A percentile compares a stretch with the other conserved stretches of the same genome.
These are phyloP conservation scores for Suhomyces sp. DNA, from an alignment of 805 yeast species.

Conservation along the genomic window DNA sequence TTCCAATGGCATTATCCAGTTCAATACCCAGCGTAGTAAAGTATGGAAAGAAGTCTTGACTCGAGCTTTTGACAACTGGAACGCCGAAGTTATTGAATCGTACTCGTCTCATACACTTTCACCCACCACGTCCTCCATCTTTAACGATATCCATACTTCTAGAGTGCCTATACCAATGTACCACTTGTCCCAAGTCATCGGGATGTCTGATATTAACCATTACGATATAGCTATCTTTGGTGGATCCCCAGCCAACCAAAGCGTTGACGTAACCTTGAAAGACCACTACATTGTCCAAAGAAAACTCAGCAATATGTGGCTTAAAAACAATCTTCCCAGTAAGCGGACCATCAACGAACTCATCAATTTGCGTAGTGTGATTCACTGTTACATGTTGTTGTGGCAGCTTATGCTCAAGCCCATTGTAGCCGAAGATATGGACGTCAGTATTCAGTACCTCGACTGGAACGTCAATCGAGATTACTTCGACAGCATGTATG, in stretches of 20 bases:
- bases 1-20: conserved; percentile 13
- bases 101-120: conserved; percentile 9
- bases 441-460: conserved; percentile 12
- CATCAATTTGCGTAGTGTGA: conserved; percentile 32
- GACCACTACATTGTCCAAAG: conserved; percentile 33
- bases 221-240: conserved; percentile 76
- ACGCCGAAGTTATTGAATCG: conserved; percentile 40
- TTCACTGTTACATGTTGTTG: conserved; percentile 38
- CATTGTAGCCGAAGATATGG: conserved; percentile 15
- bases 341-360: conserved; percentile 22
- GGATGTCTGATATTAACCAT: conserved; percentile 60
- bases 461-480: conserved; percentile 35
- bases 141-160: conserved; percentile 12
- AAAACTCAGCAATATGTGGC: conserved; percentile 35
- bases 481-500: conserved; percentile 35
- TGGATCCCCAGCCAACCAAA: conserved; percentile 82
- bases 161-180: conserved; percentile 48
- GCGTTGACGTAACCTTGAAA: conserved; percentile 36
- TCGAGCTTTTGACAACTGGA: conserved; percentile 71
- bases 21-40: conserved; percentile 33
- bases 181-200: conserved; percentile 69
- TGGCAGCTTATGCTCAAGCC: conserved; percentile 39
- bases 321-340: conserved; percentile 38
- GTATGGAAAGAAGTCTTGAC: conserved; percentile 69
- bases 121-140: conserved; percentile 9